These are phyloP conservation scores for Mallotus nudiflorus DNA, from an alignment of 345 rosid genomes.

Conservation along the genomic window DNA sequence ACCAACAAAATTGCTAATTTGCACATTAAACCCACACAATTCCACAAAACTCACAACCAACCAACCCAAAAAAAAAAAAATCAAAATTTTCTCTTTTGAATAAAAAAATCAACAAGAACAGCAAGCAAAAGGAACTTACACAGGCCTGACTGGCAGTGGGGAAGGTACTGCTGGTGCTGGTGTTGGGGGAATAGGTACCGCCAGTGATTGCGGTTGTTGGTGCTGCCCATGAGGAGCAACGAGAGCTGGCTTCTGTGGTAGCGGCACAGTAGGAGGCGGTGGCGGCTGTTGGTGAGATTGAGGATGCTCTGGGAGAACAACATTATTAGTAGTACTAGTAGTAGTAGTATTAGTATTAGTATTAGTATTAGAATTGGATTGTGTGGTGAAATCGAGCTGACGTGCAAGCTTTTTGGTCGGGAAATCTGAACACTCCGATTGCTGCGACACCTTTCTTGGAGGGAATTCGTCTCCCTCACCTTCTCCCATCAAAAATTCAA, in stretches of 20 bases:
- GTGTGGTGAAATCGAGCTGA: constrained; percentile 84
- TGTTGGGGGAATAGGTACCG: constrained; percentile 18
- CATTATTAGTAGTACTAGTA: background rate
- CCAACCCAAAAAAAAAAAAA: background rate
- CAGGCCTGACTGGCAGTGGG: constrained; percentile 48
- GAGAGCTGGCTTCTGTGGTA: constrained; percentile 11
- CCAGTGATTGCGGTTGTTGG: constrained; percentile 16
- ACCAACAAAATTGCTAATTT: background rate
- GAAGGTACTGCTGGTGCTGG: constrained; percentile 32
- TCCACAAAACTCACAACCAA: too few relatives aligned
- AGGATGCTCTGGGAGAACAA: constrained; percentile 55
- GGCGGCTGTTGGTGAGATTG: constrained; percentile 40
- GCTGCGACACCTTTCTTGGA: constrained; percentile 49
- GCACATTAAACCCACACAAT: background rate
- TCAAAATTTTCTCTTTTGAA: background rate
- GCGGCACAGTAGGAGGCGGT: constrained; percentile 16
- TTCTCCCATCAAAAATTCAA: constrained; percentile 54
- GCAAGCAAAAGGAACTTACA: constrained; percentile 48
- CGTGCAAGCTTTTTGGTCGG: constrained; percentile 77
- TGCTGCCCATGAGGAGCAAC: constrained; percentile 9
- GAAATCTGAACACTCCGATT: constrained; percentile 39
- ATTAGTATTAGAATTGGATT: too few relatives aligned
- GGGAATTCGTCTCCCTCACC: constrained; percentile 71
- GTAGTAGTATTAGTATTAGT: too few relatives aligned
- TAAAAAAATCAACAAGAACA: constrained; percentile 5